Percentiles rank a stretch among this genome's conserved stretches.
These are phyloP conservation scores for Rhizopus arrhizus DNA, from an alignment of 371 early-diverging fungal genomes.

Conservation along the genomic window DNA sequence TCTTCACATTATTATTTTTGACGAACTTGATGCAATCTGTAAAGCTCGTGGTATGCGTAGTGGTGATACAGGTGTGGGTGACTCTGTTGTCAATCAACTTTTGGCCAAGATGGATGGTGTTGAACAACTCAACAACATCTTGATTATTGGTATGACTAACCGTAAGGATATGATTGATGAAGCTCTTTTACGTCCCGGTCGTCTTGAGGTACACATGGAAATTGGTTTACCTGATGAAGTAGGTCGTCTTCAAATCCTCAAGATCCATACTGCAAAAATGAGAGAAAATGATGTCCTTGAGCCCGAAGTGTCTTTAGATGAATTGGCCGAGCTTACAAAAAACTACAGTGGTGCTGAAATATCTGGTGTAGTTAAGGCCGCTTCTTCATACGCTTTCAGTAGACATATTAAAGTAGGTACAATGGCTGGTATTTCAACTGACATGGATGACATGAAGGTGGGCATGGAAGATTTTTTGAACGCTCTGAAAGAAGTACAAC, in stretches of 20 bases:
- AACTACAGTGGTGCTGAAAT: constrained; percentile 99
- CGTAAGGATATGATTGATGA: constrained; percentile 98
- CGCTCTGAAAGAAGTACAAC: constrained; percentile 96
- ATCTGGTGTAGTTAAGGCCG: constrained; percentile 95
- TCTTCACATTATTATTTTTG: constrained; percentile 99
- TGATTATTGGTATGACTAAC: constrained; percentile 99
- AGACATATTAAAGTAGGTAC: constrained; percentile 94
- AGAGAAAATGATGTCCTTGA: constrained; percentile 83
- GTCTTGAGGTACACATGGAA: constrained; percentile 97
- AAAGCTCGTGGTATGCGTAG: constrained; percentile 96
- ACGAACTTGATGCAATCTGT: constrained; percentile 99
- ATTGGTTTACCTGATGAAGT: constrained; percentile 92
- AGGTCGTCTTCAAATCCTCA: constrained; percentile 92
- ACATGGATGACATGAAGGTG: constrained; percentile 89
- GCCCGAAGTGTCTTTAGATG: constrained; percentile 85
- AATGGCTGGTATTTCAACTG: constrained; percentile 76
- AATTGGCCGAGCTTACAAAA: constrained; percentile 92
- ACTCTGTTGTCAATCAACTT: constrained; percentile 99
- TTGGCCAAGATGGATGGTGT: constrained; percentile 99
- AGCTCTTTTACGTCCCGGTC: constrained; percentile 96
- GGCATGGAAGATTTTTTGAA: constrained; percentile 90
- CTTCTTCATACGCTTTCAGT: constrained; percentile 99
- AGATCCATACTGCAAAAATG: constrained; percentile 94
- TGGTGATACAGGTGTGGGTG: constrained; percentile 96
- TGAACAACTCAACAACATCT: constrained; percentile 94